Percentiles rank a stretch among this genome's conserved stretches.
phyloP scores from a whole-genome alignment of 345 rosid genomes.

The Syzygium oleosum region DNA sequence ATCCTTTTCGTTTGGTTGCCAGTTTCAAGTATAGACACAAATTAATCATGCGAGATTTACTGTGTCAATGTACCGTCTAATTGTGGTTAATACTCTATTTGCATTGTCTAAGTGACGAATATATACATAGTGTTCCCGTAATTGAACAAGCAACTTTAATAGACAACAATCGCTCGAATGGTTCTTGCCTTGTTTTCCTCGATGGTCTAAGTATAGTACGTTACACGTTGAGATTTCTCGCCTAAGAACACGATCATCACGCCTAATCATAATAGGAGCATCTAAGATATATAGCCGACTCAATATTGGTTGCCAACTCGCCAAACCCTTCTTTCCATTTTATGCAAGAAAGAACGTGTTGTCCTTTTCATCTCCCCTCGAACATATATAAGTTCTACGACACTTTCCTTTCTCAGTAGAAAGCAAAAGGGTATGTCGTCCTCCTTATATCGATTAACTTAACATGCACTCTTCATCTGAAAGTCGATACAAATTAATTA shows the following conservation, averaged over 20 bases:
- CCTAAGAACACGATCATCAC: neutral
- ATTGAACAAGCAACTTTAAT: neutral
- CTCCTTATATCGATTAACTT: fast-evolving
- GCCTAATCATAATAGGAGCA: neutral
- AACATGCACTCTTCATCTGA: neutral
- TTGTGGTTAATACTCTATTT: neutral
- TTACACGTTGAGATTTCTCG: neutral
- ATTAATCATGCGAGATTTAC: neutral
- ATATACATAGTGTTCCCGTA: neutral
- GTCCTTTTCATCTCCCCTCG: no score
- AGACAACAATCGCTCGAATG: neutral
- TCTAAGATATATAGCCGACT: neutral
- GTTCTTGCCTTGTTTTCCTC: neutral
- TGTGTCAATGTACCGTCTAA: fast-evolving
- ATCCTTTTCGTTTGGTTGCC: neutral
- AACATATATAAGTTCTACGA: neutral
- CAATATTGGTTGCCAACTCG: neutral
- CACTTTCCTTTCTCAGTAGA: neutral
- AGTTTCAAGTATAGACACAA: neutral
- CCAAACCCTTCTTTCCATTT: neutral
- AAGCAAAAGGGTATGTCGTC: neutral
- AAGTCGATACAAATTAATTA: neutral
- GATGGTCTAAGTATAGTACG: neutral
- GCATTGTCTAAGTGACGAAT: no score
- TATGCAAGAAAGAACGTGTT: neutral